Percentiles rank a stretch among this genome's conserved stretches.
These are phyloP conservation scores for Kalanchoe fedtschenkoi DNA, from an alignment of 164 flowering plant species.

Conservation along the genomic window DNA sequence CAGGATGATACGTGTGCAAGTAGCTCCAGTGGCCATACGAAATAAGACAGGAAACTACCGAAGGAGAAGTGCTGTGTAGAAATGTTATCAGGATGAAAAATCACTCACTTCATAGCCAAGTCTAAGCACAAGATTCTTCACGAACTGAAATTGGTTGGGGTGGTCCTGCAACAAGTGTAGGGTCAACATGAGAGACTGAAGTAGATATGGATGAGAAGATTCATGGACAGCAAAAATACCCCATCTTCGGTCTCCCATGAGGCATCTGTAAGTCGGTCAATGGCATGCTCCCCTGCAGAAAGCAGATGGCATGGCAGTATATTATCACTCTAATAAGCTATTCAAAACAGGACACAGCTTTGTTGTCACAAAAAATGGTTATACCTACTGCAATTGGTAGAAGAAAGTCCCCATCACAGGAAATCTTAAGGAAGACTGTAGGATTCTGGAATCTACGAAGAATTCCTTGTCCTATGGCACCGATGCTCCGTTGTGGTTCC, in stretches of 20 bases:
- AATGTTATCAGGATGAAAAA: background rate
- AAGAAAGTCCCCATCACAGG: slow-evolving; percentile 63
- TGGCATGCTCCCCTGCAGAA: slow-evolving; percentile 52
- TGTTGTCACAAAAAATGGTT: background rate
- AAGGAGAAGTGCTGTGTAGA: background rate
- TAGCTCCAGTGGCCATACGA: too few species aligned
- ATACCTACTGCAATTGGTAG: slow-evolving; percentile 71
- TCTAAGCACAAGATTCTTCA: slow-evolving; percentile 29
- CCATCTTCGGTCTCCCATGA: slow-evolving; percentile 24
- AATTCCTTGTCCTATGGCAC: slow-evolving; percentile 31
- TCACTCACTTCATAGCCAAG: slow-evolving; percentile 61
- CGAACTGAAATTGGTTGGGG: slow-evolving; percentile 45
- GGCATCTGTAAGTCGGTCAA: slow-evolving; percentile 45
- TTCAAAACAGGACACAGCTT: background rate
- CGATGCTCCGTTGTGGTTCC: slow-evolving; percentile 16
- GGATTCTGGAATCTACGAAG: slow-evolving; percentile 53
- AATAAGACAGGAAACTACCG: too few species aligned
- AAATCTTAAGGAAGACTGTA: slow-evolving; percentile 63
- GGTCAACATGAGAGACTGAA: background rate
- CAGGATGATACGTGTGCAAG: too few species aligned
- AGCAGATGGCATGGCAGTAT: background rate
- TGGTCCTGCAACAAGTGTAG: slow-evolving; percentile 30
- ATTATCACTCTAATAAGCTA: slow-evolving; percentile 4
- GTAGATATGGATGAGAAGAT: background rate
- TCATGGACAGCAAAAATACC: slow-evolving; percentile 22